Evolutionary conservation across 495 filamentous ascomycete species (phyloP).

Genomic region (Aspergillus nidulans): DNA sequence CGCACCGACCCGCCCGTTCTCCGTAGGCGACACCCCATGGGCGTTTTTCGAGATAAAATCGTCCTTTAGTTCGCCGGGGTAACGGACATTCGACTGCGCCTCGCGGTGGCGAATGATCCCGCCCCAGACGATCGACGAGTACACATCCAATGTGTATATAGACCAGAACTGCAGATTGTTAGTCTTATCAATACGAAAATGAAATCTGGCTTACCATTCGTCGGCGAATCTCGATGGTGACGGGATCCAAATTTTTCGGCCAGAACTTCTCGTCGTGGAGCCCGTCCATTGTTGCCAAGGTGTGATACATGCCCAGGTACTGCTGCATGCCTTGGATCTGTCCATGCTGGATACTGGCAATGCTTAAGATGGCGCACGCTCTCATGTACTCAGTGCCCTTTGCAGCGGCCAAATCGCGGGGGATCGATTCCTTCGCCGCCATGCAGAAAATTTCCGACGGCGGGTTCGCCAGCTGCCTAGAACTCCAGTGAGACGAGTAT

Average conservation of each 20-base stretch:
- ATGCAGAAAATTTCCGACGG: neutral
- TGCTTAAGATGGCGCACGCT: neutral
- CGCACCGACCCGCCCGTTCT: neutral
- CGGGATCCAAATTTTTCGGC: neutral
- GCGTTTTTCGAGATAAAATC: neutral
- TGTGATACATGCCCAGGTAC: neutral
- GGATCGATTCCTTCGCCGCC: neutral
- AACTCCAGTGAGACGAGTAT: neutral
- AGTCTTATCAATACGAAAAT: neutral
- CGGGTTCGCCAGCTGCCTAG: neutral
- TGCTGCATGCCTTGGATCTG: constrained; percentile 5
- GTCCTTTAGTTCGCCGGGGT: neutral
- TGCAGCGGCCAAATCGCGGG: neutral
- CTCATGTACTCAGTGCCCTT: constrained; percentile 1
- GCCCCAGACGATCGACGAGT: constrained; percentile 3
- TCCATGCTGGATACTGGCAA: constrained; percentile 1
- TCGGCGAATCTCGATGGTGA: neutral
- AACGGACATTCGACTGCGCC: constrained; percentile 1
- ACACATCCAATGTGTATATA: constrained; percentile 1
- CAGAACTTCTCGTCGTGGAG: constrained; percentile 1
- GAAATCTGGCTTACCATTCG: neutral
- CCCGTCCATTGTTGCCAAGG: neutral
- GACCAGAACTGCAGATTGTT: constrained; percentile 1
- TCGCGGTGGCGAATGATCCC: constrained; percentile 2
- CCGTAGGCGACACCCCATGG: neutral